A percentile compares a stretch with the other conserved stretches of the same genome.
These are phyloP conservation scores for Umbellularia californica DNA, from an alignment of 164 flowering plant genomes.

Conservation along the genomic window DNA sequence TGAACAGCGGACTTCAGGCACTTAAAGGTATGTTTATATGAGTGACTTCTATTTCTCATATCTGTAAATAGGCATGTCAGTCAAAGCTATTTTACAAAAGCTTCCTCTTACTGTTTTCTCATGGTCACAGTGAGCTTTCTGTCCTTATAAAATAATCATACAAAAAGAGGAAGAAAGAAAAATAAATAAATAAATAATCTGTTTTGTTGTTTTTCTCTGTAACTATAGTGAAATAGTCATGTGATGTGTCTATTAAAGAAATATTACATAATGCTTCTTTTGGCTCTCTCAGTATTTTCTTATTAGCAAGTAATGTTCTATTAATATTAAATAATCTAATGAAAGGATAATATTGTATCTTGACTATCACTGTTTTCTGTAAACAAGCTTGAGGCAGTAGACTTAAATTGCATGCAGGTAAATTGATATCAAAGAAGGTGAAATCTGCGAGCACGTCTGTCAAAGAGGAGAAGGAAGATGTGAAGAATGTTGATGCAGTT, in stretches of 20 bases:
- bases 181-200: no score
- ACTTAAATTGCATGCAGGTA: constrained; percentile 38
- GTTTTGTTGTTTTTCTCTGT: no score
- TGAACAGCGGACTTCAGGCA: constrained; percentile 57
- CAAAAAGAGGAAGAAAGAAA: no score
- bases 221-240: no score
- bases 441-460: constrained; percentile 46
- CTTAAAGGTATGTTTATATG: constrained; percentile 55
- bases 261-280: not conserved
- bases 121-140: no score
- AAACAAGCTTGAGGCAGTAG: not conserved
- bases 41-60: not conserved
- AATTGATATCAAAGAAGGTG: constrained; percentile 47
- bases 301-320: not conserved
- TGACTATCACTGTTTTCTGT: not conserved
- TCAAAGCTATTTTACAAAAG: no score
- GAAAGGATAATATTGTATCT: not conserved
- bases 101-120: no score
- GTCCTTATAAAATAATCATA: no score
- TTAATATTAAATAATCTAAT: no score
- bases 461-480: constrained; percentile 52
- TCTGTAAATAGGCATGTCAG: not conserved
- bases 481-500: constrained; percentile 41
- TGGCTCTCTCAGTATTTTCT: not conserved
- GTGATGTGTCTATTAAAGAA: not conserved